phyloP scores from a whole-genome alignment of 495 filamentous ascomycete species.

The Trichoderma reesei region DNA sequence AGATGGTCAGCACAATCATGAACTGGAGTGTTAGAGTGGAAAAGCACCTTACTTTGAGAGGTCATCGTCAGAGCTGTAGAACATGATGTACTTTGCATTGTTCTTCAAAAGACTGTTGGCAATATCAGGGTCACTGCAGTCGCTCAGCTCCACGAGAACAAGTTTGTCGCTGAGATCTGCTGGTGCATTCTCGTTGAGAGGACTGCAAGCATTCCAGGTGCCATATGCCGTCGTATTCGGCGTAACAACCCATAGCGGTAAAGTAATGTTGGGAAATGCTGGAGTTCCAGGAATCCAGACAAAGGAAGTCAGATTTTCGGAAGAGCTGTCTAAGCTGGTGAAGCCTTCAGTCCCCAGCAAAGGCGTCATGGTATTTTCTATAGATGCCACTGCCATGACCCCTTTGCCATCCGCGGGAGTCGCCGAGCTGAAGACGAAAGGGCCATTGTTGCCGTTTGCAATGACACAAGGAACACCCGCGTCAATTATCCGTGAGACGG shows the following conservation, averaged over 20 bases:
- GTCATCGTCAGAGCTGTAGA: slow-evolving; percentile 40
- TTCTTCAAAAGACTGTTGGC: slow-evolving; percentile 35
- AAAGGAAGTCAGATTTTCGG: slow-evolving; percentile 18
- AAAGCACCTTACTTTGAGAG: slow-evolving; percentile 10
- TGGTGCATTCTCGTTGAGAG: background rate
- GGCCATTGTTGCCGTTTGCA: slow-evolving; percentile 46
- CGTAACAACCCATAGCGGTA: slow-evolving; percentile 40
- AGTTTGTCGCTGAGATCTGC: slow-evolving; percentile 43
- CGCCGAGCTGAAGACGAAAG: slow-evolving; percentile 46
- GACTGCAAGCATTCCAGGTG: background rate
- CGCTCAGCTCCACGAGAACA: slow-evolving; percentile 44
- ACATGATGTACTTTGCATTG: slow-evolving; percentile 46
- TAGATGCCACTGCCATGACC: slow-evolving; percentile 42
- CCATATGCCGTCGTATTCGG: slow-evolving; percentile 28
- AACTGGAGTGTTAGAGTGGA: background rate
- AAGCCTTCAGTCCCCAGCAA: slow-evolving; percentile 31
- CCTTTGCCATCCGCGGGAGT: slow-evolving; percentile 41
- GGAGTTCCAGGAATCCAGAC: slow-evolving; percentile 33
- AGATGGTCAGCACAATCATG: background rate
- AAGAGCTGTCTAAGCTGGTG: slow-evolving; percentile 12
- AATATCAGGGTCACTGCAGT: slow-evolving; percentile 41
- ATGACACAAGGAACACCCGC: slow-evolving; percentile 45
- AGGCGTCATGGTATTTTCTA: slow-evolving; percentile 38
- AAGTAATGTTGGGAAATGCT: slow-evolving; percentile 28
- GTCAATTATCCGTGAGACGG: slow-evolving; percentile 43